Evolutionary conservation across 805 yeast genomes (phyloP).

Genomic region (Naumovozyma dairenensis): DNA sequence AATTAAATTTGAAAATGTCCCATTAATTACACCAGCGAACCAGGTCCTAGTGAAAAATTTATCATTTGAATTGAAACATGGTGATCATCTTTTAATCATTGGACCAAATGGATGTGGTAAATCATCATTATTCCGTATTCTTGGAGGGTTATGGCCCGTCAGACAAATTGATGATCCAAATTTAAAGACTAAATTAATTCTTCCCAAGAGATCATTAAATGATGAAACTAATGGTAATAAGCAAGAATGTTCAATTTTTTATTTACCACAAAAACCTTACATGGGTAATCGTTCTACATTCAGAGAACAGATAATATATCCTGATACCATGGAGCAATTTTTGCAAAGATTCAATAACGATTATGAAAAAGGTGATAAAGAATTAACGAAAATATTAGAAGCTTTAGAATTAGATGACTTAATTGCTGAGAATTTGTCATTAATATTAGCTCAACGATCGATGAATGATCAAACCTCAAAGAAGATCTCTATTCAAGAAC

Average conservation of each 20-base stretch:
- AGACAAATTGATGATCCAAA: constrained; percentile 52
- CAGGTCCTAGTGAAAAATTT: constrained; percentile 59
- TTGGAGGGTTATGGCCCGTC: constrained; percentile 93
- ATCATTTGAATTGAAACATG: constrained; percentile 63
- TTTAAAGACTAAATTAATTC: constrained; percentile 27
- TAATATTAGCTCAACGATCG: constrained; percentile 23
- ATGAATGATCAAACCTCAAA: background rate
- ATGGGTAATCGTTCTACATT: constrained; percentile 56
- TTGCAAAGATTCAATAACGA: constrained; percentile 26
- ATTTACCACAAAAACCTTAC: constrained; percentile 88
- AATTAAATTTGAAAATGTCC: constrained; percentile 63
- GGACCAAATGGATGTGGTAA: constrained; percentile 98
- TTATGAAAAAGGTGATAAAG: constrained; percentile 32
- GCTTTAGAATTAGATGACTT: constrained; percentile 53
- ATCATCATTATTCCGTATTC: constrained; percentile 79
- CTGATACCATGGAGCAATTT: constrained; percentile 57
- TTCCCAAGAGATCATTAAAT: constrained; percentile 19
- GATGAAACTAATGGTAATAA: too few relatives aligned
- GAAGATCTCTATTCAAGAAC: background rate
- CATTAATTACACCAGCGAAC: constrained; percentile 79
- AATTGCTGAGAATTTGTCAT: constrained; percentile 35
- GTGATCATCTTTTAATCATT: constrained; percentile 77
- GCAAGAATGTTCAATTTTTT: constrained; percentile 48
- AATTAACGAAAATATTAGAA: constrained; percentile 43
- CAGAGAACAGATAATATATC: constrained; percentile 83